Base-by-base conservation (phyloP, 148 eudicot genomes). In the Agrostemma githago region DNA sequence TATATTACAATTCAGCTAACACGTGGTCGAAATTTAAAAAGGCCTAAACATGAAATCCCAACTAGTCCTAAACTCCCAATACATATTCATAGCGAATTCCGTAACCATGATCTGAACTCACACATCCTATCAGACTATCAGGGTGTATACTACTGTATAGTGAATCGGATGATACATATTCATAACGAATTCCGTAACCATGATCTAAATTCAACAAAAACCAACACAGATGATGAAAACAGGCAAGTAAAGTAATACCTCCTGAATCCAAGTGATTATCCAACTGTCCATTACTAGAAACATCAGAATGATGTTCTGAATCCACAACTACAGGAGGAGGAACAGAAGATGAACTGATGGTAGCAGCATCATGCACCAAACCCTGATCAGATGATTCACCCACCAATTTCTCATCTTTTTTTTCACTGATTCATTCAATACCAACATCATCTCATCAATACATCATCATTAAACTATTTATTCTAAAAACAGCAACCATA, bases 381-480 rank as follows among this genome's bases (percentile, higher is more conserved):
- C 17, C 56, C 44, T 48, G 68, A 5, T 57, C 51, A 7, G 16
- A 41, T 53, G 77, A 17, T 51, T 69, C 74, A 60, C 48, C 41
- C 19, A 57, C 72, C 56, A 46, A 57, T 57, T 75, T 75, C 58
- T 60, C 75, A 43, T 79, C n/a, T 8, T 75, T 79, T 62, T 71
- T 59, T 40, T 76, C 82, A 66, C 82, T 76, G 72, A 58, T 71
- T 58, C 71, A 80, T 56, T 39, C 61, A 75, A 70, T 11, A 70
- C 9, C 40, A 79, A 51, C 56, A 51, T 65, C 46, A 43, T 43
- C 54, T 43, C 8, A 75, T 70, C 39, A 53, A 37, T 41, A 57
- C 8, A 75, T 70, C 39, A 53, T 46, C 21, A 26, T 26, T 26
- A 1, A 26, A 26, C 5, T 1, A 16, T 4, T 39, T 44, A 61